Base-by-base conservation (phyloP, 2,329 filamentous ascomycete genomes). In the Tolypocladium cylindrosporum region DNA sequence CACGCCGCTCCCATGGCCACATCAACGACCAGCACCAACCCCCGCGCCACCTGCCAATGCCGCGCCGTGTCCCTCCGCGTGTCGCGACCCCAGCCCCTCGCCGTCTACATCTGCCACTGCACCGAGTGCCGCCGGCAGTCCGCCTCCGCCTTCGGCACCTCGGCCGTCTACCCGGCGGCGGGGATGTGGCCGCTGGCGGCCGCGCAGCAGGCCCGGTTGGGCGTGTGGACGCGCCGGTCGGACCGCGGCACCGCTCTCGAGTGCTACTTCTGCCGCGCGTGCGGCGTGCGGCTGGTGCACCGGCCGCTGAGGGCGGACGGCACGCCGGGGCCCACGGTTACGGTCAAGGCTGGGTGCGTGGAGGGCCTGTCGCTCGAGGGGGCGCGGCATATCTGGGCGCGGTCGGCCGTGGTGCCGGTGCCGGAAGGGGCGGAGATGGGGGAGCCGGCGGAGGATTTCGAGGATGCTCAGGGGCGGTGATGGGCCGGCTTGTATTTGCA, bases 201-300 rank as follows among this genome's bases (percentile, higher is more conserved):
- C 2, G 65, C 70, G 2, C 59, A 76, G 8, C 60, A 63, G 55
- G 61, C 65, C 9, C 68, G 67, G 50, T 60, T 78, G 11, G 65
- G 66, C 19, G 56, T 73, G 42, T 79, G 72, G 68, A 68, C 65
- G 14, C 72, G 76, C 24, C 64, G 65, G 24, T 73, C 73, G 6
- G 73, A 78, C 31, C 61, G 66, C 9, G 76, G 74, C 21, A 73
- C 72, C 45, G 74, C 68, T 14, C 69, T 76, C 61, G 71, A 77
- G 61, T 78, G 76, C 63, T 76, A 71, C 58, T 75, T 76, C 57
- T 76, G 73, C 61, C 69, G 68, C 24, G 64, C 61, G 3, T 79
- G 77, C 63, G 78, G 78, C 11, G 72, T 72, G n/a, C 73, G 78
- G 14, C 56, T 81, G n/a, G 64, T 80, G 34, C 79, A 81, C 60